Percentiles rank a stretch among this genome's conserved stretches.
Evolutionary conservation across 2,329 filamentous ascomycete species (phyloP).

Genomic region (Diaporthe sp.): DNA sequence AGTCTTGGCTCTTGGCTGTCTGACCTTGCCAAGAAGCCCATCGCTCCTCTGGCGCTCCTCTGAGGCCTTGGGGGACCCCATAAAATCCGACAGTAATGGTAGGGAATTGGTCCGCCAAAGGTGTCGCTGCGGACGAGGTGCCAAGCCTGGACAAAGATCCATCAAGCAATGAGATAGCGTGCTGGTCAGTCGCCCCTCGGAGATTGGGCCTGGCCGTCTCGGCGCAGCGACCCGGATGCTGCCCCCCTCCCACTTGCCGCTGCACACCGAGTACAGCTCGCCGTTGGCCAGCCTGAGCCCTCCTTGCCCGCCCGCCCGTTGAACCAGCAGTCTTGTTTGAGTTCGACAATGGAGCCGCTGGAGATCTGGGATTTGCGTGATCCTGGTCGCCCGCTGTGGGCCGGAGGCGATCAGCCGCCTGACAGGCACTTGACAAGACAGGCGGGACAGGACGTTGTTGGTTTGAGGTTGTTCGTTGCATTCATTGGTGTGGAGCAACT

Average conservation of each 20-base stretch:
- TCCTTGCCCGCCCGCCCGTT: background rate
- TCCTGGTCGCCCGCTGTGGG: conserved; percentile 20
- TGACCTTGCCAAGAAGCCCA: conserved; percentile 36
- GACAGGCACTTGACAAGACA: conserved; percentile 19
- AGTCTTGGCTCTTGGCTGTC: conserved; percentile 38
- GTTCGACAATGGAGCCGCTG: conserved; percentile 1
- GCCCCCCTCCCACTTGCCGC: conserved; percentile 8
- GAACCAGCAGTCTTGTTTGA: conserved; percentile 9
- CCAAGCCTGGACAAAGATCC: conserved; percentile 22
- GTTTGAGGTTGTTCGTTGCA: background rate
- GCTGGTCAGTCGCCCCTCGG: conserved; percentile 29
- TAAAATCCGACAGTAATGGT: conserved; percentile 26
- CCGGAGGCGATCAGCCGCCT: conserved; percentile 22
- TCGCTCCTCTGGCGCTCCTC: conserved; percentile 30
- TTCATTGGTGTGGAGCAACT: conserved; percentile 28
- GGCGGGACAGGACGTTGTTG: background rate
- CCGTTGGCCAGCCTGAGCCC: background rate
- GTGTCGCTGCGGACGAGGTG: conserved; percentile 6
- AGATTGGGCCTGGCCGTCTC: conserved; percentile 17
- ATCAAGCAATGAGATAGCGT: conserved; percentile 25
- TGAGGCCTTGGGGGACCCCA: background rate
- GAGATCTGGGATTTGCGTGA: conserved; percentile 9
- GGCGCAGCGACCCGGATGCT: conserved; percentile 14
- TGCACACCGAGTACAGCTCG: conserved; percentile 4
- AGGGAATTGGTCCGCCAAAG: conserved; percentile 14